These are phyloP conservation scores for Avena atlantica DNA, from an alignment of 176 grass and related monocot species.

Conservation along the genomic window DNA sequence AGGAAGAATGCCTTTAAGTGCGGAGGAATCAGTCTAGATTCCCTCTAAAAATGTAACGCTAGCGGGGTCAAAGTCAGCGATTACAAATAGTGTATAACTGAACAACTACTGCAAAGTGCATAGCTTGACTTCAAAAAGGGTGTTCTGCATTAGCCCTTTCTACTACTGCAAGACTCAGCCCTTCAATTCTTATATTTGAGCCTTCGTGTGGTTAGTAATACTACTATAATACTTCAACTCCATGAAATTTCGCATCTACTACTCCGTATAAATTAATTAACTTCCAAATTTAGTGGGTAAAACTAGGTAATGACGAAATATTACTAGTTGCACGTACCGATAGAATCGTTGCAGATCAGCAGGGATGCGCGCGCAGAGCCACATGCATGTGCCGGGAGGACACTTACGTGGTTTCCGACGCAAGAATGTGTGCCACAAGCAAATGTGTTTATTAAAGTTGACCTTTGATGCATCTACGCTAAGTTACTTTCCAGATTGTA, in stretches of 20 bases:
- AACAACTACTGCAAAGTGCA: neutral
- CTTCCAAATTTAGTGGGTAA: neutral
- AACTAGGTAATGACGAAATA: neutral
- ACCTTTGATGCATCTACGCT: constrained; percentile 25
- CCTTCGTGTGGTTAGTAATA: neutral
- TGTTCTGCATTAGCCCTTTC: neutral
- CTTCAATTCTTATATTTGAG: neutral
- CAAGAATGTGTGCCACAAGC: constrained; percentile 51
- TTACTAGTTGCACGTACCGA: neutral
- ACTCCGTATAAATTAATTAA: neutral
- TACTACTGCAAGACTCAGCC: neutral
- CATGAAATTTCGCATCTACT: neutral
- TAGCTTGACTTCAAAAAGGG: neutral
- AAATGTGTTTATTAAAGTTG: constrained; percentile 24
- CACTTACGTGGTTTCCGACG: constrained; percentile 23
- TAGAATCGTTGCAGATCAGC: neutral
- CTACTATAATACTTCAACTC: no score
- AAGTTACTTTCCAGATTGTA: constrained; percentile 15
- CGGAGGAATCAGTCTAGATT: neutral
- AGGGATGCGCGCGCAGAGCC: neutral
- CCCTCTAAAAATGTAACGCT: neutral
- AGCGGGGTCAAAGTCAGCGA: neutral
- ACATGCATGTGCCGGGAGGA: neutral
- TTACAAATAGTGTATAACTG: neutral
- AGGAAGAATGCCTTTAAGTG: neutral